phyloP scores from a whole-genome alignment of 140 eudicot genomes.

The Ambrosia hybrid region DNA sequence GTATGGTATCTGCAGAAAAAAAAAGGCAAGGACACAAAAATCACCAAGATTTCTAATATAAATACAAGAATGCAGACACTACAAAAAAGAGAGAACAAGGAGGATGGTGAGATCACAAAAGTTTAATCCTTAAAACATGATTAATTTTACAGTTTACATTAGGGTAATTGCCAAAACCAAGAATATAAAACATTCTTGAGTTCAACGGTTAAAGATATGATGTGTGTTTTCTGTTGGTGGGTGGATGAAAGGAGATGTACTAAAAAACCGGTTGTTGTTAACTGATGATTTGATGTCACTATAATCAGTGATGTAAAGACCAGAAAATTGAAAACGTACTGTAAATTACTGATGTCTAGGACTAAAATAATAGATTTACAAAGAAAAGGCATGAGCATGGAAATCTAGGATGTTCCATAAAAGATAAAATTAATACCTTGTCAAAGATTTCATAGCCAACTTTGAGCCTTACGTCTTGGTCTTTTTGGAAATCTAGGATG shows the following conservation, averaged over 20 bases:
- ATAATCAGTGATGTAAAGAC: not conserved
- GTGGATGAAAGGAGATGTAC: no score
- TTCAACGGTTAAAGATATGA: no score
- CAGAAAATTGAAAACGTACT: not conserved
- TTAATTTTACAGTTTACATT: not conserved
- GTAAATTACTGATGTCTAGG: not conserved
- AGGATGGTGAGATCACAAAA: not conserved
- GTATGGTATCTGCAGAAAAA: slow-evolving; percentile 69
- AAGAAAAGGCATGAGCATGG: no score
- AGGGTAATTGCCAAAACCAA: not conserved
- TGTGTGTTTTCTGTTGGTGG: not conserved
- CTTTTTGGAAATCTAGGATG: slow-evolving; percentile 68
- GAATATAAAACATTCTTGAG: no score
- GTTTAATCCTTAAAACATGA: not conserved
- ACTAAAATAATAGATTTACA: not conserved
- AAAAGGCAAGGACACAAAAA: not conserved
- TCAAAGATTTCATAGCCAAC: slow-evolving; percentile 72
- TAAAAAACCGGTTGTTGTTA: not conserved
- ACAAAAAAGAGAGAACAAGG: no score
- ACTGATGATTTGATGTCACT: not conserved
- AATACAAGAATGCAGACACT: no score
- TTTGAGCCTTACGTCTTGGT: slow-evolving; percentile 84
- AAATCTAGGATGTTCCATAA: not conserved
- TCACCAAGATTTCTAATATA: not conserved
- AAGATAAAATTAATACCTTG: slow-evolving; percentile 49